Conservation (phyloP, 257 asterid species). For the Pogostemon cablin region DNA sequence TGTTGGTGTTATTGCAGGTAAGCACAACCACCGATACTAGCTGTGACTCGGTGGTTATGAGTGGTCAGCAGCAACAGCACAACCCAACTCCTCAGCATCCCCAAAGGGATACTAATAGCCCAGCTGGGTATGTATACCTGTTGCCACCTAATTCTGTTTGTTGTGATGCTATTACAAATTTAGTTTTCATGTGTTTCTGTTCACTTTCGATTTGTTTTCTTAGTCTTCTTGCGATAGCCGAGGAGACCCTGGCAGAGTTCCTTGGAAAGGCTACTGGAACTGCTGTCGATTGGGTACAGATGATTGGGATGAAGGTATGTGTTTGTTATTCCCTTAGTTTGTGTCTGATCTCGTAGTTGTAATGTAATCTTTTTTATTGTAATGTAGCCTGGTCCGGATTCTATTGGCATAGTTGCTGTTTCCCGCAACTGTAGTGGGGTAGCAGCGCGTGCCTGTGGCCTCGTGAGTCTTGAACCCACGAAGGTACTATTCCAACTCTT, state of each 20-base stretch:
- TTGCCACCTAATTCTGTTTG: background rate
- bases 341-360: background rate
- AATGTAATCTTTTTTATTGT: background rate
- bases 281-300: conserved; percentile 99
- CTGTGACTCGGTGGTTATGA: conserved; percentile 95
- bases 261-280: conserved; percentile 99
- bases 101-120: conserved; percentile 87
- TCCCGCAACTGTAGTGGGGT: conserved; percentile 96
- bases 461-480: conserved; percentile 96
- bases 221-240: conserved; percentile 96
- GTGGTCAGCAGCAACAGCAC: conserved; percentile 78
- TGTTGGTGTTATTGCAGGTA: conserved; percentile 45
- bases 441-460: conserved; percentile 99
- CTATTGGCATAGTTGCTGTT: conserved; percentile 95
- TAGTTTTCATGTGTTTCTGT: background rate
- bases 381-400: conserved; percentile 99
- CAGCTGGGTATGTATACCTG: conserved; percentile 78
- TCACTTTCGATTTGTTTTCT: background rate
- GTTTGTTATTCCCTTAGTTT: background rate
- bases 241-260: conserved; percentile 99
- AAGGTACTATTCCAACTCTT: conserved; percentile 55
- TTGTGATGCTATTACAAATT: background rate
- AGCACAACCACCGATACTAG: conserved; percentile 85
- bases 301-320: conserved; percentile 99
- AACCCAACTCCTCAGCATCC: conserved; percentile 92